Conservation (phyloP, 306 rosid genomes). For the Prosopis cineraria region DNA sequence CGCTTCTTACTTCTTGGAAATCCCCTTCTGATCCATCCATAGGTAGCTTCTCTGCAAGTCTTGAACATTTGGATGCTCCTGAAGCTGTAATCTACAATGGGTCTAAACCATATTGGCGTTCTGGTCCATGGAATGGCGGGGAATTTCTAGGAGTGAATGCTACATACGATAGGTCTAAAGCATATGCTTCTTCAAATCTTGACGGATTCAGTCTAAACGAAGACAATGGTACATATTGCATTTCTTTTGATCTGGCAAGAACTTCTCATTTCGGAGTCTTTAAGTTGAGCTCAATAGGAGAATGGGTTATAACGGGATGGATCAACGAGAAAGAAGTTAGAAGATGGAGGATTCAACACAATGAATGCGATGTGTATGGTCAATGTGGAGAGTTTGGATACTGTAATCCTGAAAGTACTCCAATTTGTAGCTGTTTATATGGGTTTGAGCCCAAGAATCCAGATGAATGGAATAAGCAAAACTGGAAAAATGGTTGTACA, state of each 20-base stretch:
- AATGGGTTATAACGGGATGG: background rate
- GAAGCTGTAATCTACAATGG: background rate
- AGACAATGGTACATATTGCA: background rate
- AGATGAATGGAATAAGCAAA: slow-evolving; percentile 12
- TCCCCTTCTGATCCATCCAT: background rate
- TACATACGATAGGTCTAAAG: too few relatives aligned
- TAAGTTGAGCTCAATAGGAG: background rate
- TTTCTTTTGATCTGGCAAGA: background rate
- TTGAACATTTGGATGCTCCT: background rate
- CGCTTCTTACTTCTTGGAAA: too few relatives aligned
- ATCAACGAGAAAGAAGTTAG: background rate
- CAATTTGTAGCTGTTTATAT: slow-evolving; percentile 36
- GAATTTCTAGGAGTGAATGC: background rate
- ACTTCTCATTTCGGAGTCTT: background rate
- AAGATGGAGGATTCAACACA: background rate
- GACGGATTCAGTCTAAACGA: background rate
- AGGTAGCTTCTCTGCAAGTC: background rate
- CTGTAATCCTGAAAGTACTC: background rate
- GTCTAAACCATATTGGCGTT: background rate
- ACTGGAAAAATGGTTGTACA: slow-evolving; percentile 38
- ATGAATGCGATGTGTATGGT: background rate
- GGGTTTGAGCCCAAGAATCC: slow-evolving; percentile 34
- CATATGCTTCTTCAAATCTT: too few relatives aligned
- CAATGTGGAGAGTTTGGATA: background rate
- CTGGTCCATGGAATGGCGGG: slow-evolving; percentile 33